Evolutionary conservation across 1,284 basidiomycete species (phyloP).

Genomic region (Kwoniella shivajii): DNA sequence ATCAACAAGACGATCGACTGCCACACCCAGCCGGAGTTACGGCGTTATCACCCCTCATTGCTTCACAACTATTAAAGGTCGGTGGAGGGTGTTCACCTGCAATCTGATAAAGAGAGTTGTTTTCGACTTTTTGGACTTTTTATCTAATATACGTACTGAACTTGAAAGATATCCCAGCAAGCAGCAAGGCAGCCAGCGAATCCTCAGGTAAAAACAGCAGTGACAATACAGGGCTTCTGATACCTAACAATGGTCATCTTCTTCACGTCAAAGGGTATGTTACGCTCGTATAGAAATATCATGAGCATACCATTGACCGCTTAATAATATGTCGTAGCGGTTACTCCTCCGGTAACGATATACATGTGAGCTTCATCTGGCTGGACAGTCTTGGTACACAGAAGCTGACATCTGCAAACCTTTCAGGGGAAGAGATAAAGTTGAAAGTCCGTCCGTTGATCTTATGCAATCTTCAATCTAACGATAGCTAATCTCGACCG

Average conservation of each 20-base stretch:
- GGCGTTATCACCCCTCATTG: slow-evolving; percentile 2
- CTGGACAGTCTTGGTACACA: neutral
- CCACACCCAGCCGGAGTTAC: neutral
- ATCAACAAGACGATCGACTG: neutral
- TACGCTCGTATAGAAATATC: neutral
- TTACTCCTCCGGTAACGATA: slow-evolving; percentile 69
- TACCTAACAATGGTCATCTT: slow-evolving; percentile 62
- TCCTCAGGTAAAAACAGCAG: neutral
- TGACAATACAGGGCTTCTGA: too few species aligned
- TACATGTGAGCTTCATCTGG: slow-evolving; percentile 64
- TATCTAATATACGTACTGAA: too few species aligned
- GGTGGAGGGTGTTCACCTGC: slow-evolving; percentile 17
- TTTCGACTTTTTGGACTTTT: slow-evolving; percentile 1
- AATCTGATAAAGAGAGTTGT: neutral
- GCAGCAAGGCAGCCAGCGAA: neutral
- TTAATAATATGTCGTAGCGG: slow-evolving; percentile 36
- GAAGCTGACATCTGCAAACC: neutral
- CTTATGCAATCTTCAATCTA: neutral
- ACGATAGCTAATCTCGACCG: neutral
- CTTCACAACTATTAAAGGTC: neutral
- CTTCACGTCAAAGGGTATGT: slow-evolving; percentile 59
- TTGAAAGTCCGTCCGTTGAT: slow-evolving; percentile 70
- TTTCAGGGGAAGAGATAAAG: slow-evolving; percentile 83
- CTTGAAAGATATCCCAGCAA: too few species aligned
- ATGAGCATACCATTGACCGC: neutral